A percentile compares a stretch with the other conserved stretches of the same genome.
These are phyloP conservation scores for Terana coerulea DNA, from an alignment of 768 basidiomycete genomes.

Conservation along the genomic window DNA sequence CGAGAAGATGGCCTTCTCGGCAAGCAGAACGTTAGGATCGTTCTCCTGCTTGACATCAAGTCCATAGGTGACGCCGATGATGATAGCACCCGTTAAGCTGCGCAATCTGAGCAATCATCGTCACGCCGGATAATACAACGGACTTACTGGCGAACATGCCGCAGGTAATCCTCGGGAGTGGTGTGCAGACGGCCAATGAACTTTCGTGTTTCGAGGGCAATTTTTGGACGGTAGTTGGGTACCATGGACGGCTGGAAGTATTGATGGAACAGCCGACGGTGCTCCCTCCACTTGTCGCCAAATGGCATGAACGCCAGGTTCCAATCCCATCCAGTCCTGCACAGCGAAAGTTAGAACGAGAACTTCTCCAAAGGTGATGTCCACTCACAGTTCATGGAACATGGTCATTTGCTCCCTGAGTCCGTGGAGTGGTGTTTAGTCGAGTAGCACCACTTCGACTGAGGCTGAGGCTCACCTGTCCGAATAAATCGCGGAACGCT, in stretches of 20 bases:
- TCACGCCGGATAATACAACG: neutral
- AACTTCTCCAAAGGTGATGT: neutral
- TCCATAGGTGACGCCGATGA: slow-evolving; percentile 23
- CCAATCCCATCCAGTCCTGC: slow-evolving; percentile 12
- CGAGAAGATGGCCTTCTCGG: slow-evolving; percentile 12
- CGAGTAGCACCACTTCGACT: neutral
- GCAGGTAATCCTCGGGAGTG: slow-evolving; percentile 3
- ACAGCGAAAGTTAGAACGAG: too few species aligned
- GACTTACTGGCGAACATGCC: slow-evolving; percentile 14
- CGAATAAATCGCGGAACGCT: slow-evolving; percentile 13
- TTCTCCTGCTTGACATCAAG: slow-evolving; percentile 18
- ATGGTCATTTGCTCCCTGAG: neutral
- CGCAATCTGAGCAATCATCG: neutral
- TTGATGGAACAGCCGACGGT: slow-evolving; percentile 13
- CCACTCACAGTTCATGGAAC: slow-evolving; percentile 8
- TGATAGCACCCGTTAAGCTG: slow-evolving; percentile 20
- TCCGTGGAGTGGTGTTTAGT: neutral
- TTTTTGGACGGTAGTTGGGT: slow-evolving; percentile 1
- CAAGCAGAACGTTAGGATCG: slow-evolving; percentile 18
- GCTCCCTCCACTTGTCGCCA: slow-evolving; percentile 9
- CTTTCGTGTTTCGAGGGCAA: slow-evolving; percentile 2
- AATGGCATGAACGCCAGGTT: slow-evolving; percentile 13
- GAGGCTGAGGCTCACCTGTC: neutral
- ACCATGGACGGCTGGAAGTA: slow-evolving; percentile 13
- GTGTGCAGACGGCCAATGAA: neutral